Evolutionary conservation across 306 rosid species (phyloP).

Genomic region (cucumber (Cucumis sativus)): DNA sequence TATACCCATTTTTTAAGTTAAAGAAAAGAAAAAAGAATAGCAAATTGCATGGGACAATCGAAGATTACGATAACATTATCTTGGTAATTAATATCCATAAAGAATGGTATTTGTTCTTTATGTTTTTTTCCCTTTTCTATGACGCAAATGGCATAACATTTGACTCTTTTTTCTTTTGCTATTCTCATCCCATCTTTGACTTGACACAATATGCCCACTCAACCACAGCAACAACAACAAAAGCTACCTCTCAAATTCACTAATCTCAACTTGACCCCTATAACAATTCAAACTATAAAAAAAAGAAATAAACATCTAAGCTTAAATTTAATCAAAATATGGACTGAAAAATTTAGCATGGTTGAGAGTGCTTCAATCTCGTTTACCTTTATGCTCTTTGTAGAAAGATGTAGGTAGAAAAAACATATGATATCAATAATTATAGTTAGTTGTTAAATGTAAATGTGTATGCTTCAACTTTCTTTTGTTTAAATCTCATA

Average conservation of each 20-base stretch:
- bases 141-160: neutral
- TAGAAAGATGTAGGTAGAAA: too few species aligned
- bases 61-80: conserved; percentile 9
- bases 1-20: neutral
- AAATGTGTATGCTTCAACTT: too few species aligned
- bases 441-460: too few species aligned
- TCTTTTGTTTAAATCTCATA: too few species aligned
- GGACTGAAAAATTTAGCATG: too few species aligned
- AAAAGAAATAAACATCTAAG: too few species aligned
- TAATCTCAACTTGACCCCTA: too few species aligned
- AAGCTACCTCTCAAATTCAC: neutral
- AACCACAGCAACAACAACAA: neutral
- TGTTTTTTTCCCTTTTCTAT: neutral
- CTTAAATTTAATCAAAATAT: too few species aligned
- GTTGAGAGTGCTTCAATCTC: too few species aligned
- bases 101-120: conserved; percentile 3
- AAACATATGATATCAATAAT: too few species aligned
- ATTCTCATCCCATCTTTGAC: neutral
- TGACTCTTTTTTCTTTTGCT: neutral
- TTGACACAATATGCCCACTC: conserved; percentile 6
- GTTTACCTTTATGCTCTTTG: too few species aligned
- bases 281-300: too few species aligned
- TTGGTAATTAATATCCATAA: neutral
- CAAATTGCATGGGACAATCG: neutral
- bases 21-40: neutral